phyloP scores from a whole-genome alignment of 257 asterid genomes.

The Capsicum baccatum region DNA sequence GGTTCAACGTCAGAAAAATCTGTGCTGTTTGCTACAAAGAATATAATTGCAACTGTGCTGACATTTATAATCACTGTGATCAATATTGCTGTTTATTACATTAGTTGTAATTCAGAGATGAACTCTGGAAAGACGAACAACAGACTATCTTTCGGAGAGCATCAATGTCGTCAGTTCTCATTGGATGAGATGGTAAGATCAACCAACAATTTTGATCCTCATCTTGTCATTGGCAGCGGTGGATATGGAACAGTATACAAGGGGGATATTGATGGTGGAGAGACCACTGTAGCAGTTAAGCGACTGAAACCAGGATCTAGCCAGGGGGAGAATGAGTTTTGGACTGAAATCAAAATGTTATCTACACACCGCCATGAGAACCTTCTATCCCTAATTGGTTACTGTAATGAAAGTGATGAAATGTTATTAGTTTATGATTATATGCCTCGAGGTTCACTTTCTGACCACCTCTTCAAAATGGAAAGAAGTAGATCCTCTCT shows the following conservation, averaged over 20 bases:
- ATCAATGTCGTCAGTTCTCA: slow-evolving; percentile 61
- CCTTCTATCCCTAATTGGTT: slow-evolving; percentile 73
- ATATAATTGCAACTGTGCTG: slow-evolving; percentile 39
- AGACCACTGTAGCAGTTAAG: slow-evolving; percentile 61
- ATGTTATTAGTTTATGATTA: slow-evolving; percentile 62
- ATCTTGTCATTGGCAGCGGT: slow-evolving; percentile 62
- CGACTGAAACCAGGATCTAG: slow-evolving; percentile 49
- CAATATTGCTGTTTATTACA: slow-evolving; percentile 50
- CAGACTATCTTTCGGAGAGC: slow-evolving; percentile 37
- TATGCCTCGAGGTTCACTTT: slow-evolving; percentile 57
- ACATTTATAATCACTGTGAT: slow-evolving; percentile 48
- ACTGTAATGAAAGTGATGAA: slow-evolving; percentile 66
- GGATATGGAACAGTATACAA: slow-evolving; percentile 73
- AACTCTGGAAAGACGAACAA: slow-evolving; percentile 41
- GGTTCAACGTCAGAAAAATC: slow-evolving; percentile 29
- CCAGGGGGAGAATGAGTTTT: slow-evolving; percentile 65
- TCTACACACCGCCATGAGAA: slow-evolving; percentile 59
- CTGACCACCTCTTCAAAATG: slow-evolving; percentile 60
- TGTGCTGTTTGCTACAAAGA: slow-evolving; percentile 31
- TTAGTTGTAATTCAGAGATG: slow-evolving; percentile 45
- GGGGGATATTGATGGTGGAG: slow-evolving; percentile 58
- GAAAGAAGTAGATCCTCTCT: slow-evolving; percentile 50
- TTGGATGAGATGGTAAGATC: slow-evolving; percentile 56
- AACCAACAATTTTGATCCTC: slow-evolving; percentile 55
- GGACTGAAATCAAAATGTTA: slow-evolving; percentile 68